Conservation (phyloP, 257 asterid genomes). For the Apocynum venetum region DNA sequence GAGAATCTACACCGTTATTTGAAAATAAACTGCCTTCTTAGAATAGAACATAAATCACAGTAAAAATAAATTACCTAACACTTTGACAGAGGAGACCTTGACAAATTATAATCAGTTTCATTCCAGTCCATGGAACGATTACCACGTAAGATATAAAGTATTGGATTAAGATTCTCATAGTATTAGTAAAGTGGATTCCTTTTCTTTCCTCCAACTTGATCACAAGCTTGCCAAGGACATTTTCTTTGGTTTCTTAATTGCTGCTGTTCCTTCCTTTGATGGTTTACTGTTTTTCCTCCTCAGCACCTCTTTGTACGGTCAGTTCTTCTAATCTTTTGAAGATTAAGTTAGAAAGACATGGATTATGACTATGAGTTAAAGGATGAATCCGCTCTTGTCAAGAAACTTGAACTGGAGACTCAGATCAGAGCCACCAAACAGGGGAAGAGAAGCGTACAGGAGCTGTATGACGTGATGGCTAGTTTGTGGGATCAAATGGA, state of each 20-base stretch:
- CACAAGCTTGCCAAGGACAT: not conserved
- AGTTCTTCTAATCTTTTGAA: not conserved
- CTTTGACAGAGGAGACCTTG: too few relatives aligned
- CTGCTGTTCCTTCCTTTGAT: not conserved
- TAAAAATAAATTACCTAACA: too few relatives aligned
- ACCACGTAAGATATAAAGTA: not conserved
- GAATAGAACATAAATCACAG: too few relatives aligned
- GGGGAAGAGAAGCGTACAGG: not conserved
- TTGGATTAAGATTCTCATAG: not conserved
- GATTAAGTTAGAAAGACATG: not conserved
- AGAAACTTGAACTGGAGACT: slow-evolving; percentile 5
- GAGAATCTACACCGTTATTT: too few relatives aligned
- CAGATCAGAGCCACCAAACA: slow-evolving; percentile 7
- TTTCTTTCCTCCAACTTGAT: not conserved
- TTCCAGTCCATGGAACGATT: not conserved
- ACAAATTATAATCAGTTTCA: too few relatives aligned
- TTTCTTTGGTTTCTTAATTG: not conserved
- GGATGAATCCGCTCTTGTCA: slow-evolving; percentile 3
- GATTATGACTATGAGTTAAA: not conserved
- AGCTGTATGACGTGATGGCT: not conserved
- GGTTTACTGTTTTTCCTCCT: not conserved
- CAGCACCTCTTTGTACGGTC: not conserved
- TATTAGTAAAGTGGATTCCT: not conserved
- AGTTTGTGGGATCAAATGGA: slow-evolving; percentile 5
- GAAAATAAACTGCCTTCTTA: too few relatives aligned